These are phyloP conservation scores for Phalaenopsis hybrid DNA, from an alignment of 116 monocot genomes.

Conservation along the genomic window DNA sequence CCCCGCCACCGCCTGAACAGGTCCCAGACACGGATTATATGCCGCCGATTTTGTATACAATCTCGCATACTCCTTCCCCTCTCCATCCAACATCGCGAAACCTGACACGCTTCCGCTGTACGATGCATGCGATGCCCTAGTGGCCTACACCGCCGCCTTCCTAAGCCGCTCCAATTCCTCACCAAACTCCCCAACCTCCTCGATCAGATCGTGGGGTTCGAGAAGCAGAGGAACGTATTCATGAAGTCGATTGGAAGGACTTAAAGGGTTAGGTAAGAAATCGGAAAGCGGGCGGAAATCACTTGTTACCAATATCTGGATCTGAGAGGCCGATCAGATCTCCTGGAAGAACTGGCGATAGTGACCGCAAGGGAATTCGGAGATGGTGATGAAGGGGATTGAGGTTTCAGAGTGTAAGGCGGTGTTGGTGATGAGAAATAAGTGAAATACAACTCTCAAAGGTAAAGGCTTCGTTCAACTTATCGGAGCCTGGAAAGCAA, in stretches of 20 bases:
- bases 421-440: constrained; percentile 72
- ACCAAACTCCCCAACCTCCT: neutral
- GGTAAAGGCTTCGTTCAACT: too few relatives aligned
- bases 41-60: constrained; percentile 79
- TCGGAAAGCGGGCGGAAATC: constrained; percentile 32
- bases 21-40: constrained; percentile 83
- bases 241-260: constrained; percentile 64
- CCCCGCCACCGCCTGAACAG: constrained; percentile 58
- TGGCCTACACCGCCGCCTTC: constrained; percentile 55
- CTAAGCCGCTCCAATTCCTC: constrained; percentile 11
- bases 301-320: constrained; percentile 51
- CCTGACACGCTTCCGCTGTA: too few relatives aligned
- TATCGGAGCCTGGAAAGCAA: too few relatives aligned
- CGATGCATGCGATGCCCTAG: constrained; percentile 27
- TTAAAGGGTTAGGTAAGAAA: constrained; percentile 67
- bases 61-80: constrained; percentile 56
- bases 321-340: constrained; percentile 43
- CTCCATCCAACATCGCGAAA: constrained; percentile 15
- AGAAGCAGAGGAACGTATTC: constrained; percentile 48
- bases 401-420: constrained; percentile 31
- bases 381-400: constrained; percentile 62
- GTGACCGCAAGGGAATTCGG: constrained; percentile 75
- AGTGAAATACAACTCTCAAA: constrained; percentile 14
- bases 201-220: constrained; percentile 20
- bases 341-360: constrained; percentile 98